Evolutionary conservation across 106 monocot genomes (phyloP).

Genomic region (Xerophyta viscosa): DNA sequence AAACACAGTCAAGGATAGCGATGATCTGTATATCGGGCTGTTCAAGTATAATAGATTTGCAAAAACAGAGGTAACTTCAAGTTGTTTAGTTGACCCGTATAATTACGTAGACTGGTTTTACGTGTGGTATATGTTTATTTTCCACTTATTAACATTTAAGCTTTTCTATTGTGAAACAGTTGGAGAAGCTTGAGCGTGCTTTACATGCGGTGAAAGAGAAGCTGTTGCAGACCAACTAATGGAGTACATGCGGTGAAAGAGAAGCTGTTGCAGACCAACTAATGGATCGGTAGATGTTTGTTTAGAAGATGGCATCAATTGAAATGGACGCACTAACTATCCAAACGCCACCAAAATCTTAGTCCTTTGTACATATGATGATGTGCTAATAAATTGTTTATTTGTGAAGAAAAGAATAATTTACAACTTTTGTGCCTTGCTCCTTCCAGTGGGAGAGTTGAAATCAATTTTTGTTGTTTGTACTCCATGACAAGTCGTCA

Average conservation of each 20-base stretch:
- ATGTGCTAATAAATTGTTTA: too few species aligned
- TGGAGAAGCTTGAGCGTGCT: constrained; percentile 20
- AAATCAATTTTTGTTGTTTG: too few species aligned
- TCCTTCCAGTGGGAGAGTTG: too few species aligned
- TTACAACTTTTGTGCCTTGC: too few species aligned
- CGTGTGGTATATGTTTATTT: not conserved
- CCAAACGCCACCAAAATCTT: too few species aligned
- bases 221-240: constrained; percentile 8
- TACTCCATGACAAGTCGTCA: too few species aligned
- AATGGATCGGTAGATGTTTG: too few species aligned
- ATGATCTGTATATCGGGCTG: constrained; percentile 25
- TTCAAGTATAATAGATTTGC: constrained; percentile 21
- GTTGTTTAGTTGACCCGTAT: too few species aligned
- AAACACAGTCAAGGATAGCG: constrained; percentile 19
- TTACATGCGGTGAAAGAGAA: constrained; percentile 12
- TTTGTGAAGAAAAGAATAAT: too few species aligned
- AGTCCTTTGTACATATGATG: too few species aligned
- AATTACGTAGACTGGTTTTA: not conserved
- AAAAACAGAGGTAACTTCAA: constrained; percentile 16
- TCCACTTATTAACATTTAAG: not conserved
- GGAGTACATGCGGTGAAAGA: constrained; percentile 12
- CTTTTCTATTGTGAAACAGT: not conserved
- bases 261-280: constrained; percentile 10
- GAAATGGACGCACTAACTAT: too few species aligned
- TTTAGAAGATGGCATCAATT: too few species aligned